Evolutionary conservation across 805 yeast species (phyloP).

Genomic region (Blastobotrys attinorum): DNA sequence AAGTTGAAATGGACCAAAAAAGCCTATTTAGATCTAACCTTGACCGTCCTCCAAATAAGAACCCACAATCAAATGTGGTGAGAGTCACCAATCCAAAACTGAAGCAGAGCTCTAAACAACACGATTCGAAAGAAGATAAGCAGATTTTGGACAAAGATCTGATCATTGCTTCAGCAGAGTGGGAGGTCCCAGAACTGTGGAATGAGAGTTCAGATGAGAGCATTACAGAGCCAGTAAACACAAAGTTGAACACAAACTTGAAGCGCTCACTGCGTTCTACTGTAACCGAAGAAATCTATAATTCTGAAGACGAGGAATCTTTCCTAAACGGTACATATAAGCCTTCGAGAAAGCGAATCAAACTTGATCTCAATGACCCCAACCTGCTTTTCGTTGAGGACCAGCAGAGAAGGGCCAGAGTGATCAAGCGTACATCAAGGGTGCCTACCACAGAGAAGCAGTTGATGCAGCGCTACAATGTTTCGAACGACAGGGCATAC

Average conservation of each 20-base stretch:
- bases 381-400: slow-evolving; percentile 58
- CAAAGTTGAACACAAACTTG: background rate
- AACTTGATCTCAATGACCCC: slow-evolving; percentile 83
- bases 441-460: slow-evolving; percentile 48
- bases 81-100: slow-evolving; percentile 1
- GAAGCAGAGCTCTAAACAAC: background rate
- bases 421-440: slow-evolving; percentile 12
- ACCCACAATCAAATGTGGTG: background rate
- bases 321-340: slow-evolving; percentile 61
- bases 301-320: slow-evolving; percentile 44
- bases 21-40: slow-evolving; percentile 36
- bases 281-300: slow-evolving; percentile 11
- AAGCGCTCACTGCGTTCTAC: background rate
- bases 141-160: slow-evolving; percentile 23
- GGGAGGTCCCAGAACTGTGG: slow-evolving; percentile 50
- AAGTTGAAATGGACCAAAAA: slow-evolving; percentile 54
- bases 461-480: slow-evolving; percentile 57
- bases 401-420: slow-evolving; percentile 3
- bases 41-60: background rate
- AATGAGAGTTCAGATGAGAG: background rate
- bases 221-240: background rate
- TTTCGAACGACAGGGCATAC: slow-evolving; percentile 84
- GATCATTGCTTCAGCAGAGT: slow-evolving; percentile 61
- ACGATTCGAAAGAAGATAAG: background rate
- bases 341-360: slow-evolving; percentile 21